A percentile compares a stretch with the other conserved stretches of the same genome.
phyloP scores from a whole-genome alignment of 2,329 filamentous ascomycete species.

The Phoma herbarum region DNA sequence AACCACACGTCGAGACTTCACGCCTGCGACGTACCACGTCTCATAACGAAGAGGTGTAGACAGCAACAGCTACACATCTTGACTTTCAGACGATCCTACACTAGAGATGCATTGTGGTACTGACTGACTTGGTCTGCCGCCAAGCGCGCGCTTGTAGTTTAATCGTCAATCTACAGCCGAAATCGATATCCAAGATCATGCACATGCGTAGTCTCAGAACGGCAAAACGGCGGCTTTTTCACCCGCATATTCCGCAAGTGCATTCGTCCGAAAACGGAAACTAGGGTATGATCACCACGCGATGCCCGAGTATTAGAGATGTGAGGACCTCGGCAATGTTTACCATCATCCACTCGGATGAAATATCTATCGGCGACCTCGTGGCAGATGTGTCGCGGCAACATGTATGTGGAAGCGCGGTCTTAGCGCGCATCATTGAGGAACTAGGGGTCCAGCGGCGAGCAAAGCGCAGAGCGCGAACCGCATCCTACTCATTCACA shows the following conservation, averaged over 20 bases:
- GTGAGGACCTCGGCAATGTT: slow-evolving; percentile 4
- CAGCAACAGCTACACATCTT: background rate
- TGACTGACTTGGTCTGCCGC: background rate
- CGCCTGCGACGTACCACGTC: background rate
- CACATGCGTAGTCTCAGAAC: background rate
- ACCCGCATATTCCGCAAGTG: background rate
- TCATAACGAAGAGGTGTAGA: background rate
- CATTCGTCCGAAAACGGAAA: background rate
- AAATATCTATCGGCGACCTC: slow-evolving; percentile 3
- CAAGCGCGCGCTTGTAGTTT: slow-evolving; percentile 2
- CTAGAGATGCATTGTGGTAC: background rate
- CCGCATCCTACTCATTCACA: background rate
- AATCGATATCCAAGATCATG: background rate
- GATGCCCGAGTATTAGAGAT: background rate
- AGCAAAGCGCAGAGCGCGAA: background rate
- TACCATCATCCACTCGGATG: slow-evolving; percentile 3
- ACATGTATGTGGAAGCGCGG: background rate
- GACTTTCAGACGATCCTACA: background rate
- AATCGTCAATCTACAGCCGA: background rate
- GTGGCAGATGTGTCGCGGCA: slow-evolving; percentile 4
- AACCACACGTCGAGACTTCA: background rate
- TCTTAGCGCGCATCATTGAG: slow-evolving; percentile 3
- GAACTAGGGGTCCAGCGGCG: background rate
- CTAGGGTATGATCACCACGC: background rate
- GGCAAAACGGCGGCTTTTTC: background rate